phyloP scores from a whole-genome alignment of 768 basidiomycete genomes.

The Boletus reticulatus region DNA sequence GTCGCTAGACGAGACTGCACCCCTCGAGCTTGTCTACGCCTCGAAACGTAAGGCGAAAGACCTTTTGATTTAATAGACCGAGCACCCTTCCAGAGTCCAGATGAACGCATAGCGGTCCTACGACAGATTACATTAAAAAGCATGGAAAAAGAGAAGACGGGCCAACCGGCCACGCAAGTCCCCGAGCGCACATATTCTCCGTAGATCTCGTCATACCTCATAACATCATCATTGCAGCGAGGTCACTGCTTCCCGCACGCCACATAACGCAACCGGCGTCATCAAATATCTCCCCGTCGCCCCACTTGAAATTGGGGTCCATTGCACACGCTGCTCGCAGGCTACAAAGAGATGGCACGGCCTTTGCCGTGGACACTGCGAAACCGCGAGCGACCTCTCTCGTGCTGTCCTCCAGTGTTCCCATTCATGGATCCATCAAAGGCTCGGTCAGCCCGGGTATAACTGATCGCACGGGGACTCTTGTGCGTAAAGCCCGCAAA shows the following conservation, averaged over 20 bases:
- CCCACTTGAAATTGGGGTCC: constrained; percentile 23
- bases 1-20: constrained; percentile 3
- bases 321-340: constrained; percentile 27
- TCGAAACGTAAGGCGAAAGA: constrained; percentile 17
- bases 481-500: constrained; percentile 93
- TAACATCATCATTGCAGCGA: constrained; percentile 30
- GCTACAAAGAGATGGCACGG: constrained; percentile 82
- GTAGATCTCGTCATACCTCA: constrained; percentile 27
- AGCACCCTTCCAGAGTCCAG: constrained; percentile 14
- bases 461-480: constrained; percentile 77
- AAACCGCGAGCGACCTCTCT: constrained; percentile 64
- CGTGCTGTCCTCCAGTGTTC: constrained; percentile 45
- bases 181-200: constrained; percentile 23
- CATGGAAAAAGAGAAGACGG: constrained; percentile 8
- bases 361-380: constrained; percentile 67
- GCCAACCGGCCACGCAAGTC: constrained; percentile 6
- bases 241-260: constrained; percentile 26
- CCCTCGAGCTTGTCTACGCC: background rate
- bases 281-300: constrained; percentile 24
- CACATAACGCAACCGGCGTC: constrained; percentile 32
- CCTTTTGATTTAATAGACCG: constrained; percentile 17
- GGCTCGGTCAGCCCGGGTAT: constrained; percentile 70
- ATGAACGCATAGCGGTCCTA: constrained; percentile 9
- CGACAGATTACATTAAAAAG: constrained; percentile 16
- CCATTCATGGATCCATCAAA: constrained; percentile 58